Conservation (phyloP, 495 filamentous ascomycete species). For the Durotheca rogersii region DNA sequence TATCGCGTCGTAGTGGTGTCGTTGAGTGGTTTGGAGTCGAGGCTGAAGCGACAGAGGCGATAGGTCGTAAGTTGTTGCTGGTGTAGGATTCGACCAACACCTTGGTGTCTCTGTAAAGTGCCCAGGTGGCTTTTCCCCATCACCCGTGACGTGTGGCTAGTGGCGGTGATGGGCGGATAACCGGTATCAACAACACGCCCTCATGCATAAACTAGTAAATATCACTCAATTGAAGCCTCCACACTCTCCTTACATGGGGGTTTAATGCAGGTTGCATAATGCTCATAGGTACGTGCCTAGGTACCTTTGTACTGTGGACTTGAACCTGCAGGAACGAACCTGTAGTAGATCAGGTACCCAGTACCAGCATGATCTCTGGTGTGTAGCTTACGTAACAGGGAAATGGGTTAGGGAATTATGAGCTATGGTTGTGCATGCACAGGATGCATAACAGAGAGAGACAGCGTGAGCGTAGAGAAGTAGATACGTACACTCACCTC, state of each 20-base stretch:
- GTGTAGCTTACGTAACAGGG: too few species aligned
- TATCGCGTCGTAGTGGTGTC: neutral
- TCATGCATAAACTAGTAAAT: too few species aligned
- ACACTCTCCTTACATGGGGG: too few species aligned
- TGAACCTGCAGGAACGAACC: too few species aligned
- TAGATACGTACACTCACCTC: too few species aligned
- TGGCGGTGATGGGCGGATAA: too few species aligned
- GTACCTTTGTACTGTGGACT: neutral
- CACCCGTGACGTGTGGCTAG: neutral
- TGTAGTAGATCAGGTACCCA: too few species aligned
- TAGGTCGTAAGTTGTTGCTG: conserved; percentile 10
- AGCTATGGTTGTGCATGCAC: too few species aligned
- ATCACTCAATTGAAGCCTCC: neutral
- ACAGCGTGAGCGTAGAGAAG: too few species aligned
- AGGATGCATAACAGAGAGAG: too few species aligned
- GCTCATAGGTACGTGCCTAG: neutral
- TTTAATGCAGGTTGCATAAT: neutral
- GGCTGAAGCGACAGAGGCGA: conserved; percentile 12
- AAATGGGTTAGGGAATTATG: neutral
- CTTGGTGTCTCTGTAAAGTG: conserved; percentile 18
- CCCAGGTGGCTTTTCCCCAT: conserved; percentile 23
- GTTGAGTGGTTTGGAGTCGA: neutral
- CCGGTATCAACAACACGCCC: too few species aligned
- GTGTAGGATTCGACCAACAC: neutral
- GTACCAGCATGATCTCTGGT: neutral